Evolutionary conservation across 129 eudicot species (phyloP), one percentile per base, ranked within the genome.

Genomic region (Helichrysum umbraculigerum): DNA sequence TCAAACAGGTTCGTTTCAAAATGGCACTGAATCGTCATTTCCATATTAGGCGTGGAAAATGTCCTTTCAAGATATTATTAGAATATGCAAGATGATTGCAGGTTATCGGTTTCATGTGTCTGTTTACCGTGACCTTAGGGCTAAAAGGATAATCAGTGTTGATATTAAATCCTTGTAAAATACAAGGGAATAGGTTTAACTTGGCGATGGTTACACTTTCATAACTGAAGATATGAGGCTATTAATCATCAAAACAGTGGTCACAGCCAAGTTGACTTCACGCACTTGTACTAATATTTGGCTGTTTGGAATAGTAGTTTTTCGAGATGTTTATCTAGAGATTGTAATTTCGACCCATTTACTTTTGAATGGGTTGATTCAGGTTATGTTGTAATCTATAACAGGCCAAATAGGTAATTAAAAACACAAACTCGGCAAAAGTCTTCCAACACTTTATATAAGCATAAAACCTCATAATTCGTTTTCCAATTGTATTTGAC

Each of bases 141-240:
- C 56, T 35, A 12, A 8, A 8, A 52, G 75, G 65, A 52, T 32
- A 17, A 32, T 8, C 6, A 52, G 76, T 54, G 57, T 54, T 71
- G 37, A 33, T 54, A 50, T 32, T 54, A 2, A 56, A 35, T 35
- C 9, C 0, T 3, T 56, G 37, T 57, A 34, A 61, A 72, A 72
- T 34, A 19, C 20, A 51, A 7, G 30, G 58, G 64, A 14, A 19
- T 71, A 51, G 65, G 50, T 30, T 52, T 52, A 17, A 20, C 54
- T 72, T 44, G 3, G 52, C 52, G 57, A 37, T 60, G 56, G 21
- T 73, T 73, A 73, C 39, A 69, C 77, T 73, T 59, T 29, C 68
- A 34, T 14, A 17, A 73, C 68, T 60, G 9, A 20, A 4, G 56
- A 73, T 73, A 34, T 59, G 9, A 1, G 9, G 32, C 63, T 71